Conservation (phyloP, 495 filamentous ascomycete species). For the Hyaloscypha bicolor region DNA sequence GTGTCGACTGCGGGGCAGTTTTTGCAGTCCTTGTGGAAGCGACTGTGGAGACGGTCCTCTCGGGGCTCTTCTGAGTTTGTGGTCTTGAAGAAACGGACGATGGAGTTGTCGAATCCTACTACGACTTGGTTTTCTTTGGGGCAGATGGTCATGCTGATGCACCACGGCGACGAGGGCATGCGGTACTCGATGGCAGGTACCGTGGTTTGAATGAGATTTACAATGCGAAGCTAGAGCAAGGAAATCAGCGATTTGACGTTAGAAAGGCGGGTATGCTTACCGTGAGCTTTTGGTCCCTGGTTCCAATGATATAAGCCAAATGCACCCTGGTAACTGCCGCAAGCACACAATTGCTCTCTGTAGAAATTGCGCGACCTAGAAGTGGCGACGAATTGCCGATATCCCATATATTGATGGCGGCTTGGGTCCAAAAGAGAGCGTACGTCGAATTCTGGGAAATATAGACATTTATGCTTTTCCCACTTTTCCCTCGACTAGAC, state of each 20-base stretch:
- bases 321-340: slow-evolving; percentile 37
- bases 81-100: slow-evolving; percentile 40
- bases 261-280: slow-evolving; percentile 24
- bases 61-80: slow-evolving; percentile 34
- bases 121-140: slow-evolving; percentile 39
- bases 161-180: slow-evolving; percentile 40
- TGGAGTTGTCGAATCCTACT: slow-evolving; percentile 40
- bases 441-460: slow-evolving; percentile 41
- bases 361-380: slow-evolving; percentile 31
- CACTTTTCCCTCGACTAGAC: slow-evolving; percentile 28
- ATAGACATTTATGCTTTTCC: slow-evolving; percentile 37
- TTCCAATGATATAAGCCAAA: slow-evolving; percentile 41
- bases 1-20: slow-evolving; percentile 37
- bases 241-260: not conserved
- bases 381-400: slow-evolving; percentile 35
- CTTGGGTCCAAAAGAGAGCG: slow-evolving; percentile 42
- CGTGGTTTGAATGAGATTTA: slow-evolving; percentile 35
- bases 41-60: slow-evolving; percentile 38
- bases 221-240: slow-evolving; percentile 35
- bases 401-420: slow-evolving; percentile 41
- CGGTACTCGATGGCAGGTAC: slow-evolving; percentile 37
- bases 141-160: slow-evolving; percentile 39
- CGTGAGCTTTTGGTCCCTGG: slow-evolving; percentile 40
- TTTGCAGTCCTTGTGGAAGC: slow-evolving; percentile 35
- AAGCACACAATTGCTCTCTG: slow-evolving; percentile 41